These are phyloP conservation scores for Petunia hybrid DNA, from an alignment of 305 asterid species.

Conservation along the genomic window DNA sequence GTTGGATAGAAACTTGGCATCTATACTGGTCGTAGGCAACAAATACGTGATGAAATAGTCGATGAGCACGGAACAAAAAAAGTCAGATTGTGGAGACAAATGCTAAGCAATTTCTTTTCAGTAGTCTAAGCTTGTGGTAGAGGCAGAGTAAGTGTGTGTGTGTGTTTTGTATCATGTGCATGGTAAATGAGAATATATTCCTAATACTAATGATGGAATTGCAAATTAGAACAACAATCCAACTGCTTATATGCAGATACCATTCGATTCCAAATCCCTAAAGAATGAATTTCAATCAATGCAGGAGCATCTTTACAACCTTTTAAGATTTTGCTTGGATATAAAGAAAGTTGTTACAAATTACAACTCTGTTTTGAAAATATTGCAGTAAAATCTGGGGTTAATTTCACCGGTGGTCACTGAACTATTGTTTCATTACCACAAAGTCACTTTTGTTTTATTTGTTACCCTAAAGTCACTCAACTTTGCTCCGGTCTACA, in stretches of 20 bases:
- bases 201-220: background rate
- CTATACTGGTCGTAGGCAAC: background rate
- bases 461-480: no score
- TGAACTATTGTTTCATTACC: no score
- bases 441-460: no score
- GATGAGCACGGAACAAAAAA: no score
- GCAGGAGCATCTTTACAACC: background rate
- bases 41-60: background rate
- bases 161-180: background rate
- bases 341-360: no score
- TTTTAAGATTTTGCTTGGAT: background rate
- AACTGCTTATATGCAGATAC: background rate
- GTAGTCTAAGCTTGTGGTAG: no score
- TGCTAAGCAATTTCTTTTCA: no score
- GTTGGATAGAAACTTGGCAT: background rate
- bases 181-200: background rate
- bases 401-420: no score
- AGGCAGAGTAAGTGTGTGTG: background rate
- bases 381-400: no score
- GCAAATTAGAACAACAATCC: background rate
- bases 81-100: no score
- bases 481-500: no score
- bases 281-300: background rate
- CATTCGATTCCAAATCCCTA: background rate
- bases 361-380: no score